phyloP scores from a whole-genome alignment of 192 early-diverging fungal genomes.

The Cladochytrium replicatum region DNA sequence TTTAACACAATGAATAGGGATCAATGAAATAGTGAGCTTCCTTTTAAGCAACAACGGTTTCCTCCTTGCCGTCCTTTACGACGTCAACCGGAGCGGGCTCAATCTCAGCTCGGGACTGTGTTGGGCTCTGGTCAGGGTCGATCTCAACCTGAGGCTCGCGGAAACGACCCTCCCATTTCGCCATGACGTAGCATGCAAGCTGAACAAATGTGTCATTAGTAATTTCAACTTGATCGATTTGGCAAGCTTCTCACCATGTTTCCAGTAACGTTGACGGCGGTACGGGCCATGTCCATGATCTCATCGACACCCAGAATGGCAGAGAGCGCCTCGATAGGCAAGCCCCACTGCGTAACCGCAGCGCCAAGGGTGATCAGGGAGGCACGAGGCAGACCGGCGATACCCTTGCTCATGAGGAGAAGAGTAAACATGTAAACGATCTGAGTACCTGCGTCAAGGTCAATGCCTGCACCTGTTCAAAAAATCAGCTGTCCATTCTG shows the following conservation, averaged over 20 bases:
- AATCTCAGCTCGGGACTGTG: no score
- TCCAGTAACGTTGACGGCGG: conserved; percentile 47
- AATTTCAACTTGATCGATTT: no score
- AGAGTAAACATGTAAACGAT: conserved; percentile 55
- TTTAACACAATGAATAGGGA: no score
- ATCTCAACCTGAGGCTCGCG: no score
- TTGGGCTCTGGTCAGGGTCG: no score
- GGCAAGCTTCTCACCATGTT: no score
- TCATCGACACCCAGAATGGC: conserved; percentile 66
- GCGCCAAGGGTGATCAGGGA: conserved; percentile 50
- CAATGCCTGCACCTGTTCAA: conserved; percentile 18
- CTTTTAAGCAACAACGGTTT: no score
- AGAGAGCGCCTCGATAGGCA: conserved; percentile 45
- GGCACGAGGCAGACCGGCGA: conserved; percentile 40
- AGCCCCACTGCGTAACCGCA: conserved; percentile 39
- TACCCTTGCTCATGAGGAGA: conserved; percentile 55
- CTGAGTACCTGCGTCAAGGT: conserved; percentile 44
- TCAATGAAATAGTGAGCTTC: no score
- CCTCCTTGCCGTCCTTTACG: no score
- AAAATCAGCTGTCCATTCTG: background rate
- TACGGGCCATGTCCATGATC: conserved; percentile 68
- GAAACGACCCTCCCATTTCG: conserved; percentile 59
- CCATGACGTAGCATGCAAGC: conserved; percentile 29
- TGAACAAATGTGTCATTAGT: background rate
- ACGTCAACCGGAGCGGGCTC: no score